phyloP scores from a whole-genome alignment of 2,329 filamentous ascomycete genomes.

The Trichoderma hamatum region DNA sequence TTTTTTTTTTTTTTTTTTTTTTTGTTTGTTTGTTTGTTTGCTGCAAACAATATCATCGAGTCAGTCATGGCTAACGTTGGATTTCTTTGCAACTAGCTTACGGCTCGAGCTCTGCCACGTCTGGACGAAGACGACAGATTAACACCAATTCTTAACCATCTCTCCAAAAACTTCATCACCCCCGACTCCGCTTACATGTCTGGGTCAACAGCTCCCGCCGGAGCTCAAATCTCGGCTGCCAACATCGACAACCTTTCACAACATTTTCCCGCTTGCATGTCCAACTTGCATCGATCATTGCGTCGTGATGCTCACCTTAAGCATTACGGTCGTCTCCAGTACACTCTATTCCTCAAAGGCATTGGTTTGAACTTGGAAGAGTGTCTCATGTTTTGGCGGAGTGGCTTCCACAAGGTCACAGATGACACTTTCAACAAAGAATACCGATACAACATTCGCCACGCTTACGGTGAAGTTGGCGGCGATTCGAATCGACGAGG shows the following conservation, averaged over 20 bases:
- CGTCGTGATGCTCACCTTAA: constrained; percentile 90
- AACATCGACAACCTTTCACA: constrained; percentile 79
- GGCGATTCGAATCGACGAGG: constrained; percentile 87
- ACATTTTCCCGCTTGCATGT: constrained; percentile 93
- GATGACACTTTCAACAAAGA: constrained; percentile 98
- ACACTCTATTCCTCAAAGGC: constrained; percentile 94
- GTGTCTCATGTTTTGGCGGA: constrained; percentile 88
- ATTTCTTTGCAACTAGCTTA: constrained; percentile 59
- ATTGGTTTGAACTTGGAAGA: constrained; percentile 92
- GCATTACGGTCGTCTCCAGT: constrained; percentile 90
- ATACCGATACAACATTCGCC: constrained; percentile 96
- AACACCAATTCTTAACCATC: constrained; percentile 66
- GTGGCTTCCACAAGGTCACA: constrained; percentile 79
- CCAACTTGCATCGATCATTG: constrained; percentile 81
- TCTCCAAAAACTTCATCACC: constrained; percentile 95
- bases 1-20: no score
- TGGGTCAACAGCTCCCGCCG: constrained; percentile 64
- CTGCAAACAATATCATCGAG: background rate
- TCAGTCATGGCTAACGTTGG: background rate
- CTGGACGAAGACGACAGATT: constrained; percentile 96
- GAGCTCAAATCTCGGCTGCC: constrained; percentile 74
- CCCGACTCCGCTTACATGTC: constrained; percentile 79
- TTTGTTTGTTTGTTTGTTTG: no score
- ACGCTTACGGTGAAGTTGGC: constrained; percentile 91
- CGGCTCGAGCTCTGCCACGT: constrained; percentile 84